Percentiles rank a stretch among this genome's conserved stretches.
phyloP scores from a whole-genome alignment of 192 early-diverging fungal genomes.

The Podila epigama region DNA sequence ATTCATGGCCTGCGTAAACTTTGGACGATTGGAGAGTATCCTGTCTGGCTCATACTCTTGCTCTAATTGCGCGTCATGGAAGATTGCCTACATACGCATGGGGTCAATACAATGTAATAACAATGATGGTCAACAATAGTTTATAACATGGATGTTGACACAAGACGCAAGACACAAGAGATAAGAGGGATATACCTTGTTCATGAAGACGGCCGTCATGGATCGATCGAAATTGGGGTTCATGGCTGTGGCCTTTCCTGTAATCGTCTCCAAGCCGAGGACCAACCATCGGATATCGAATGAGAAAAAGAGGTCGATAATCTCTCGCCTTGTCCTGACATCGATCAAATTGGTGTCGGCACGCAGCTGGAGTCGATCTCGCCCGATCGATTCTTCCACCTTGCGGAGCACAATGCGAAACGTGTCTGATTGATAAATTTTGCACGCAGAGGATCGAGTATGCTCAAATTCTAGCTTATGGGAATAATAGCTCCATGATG shows the following conservation, averaged over 20 bases:
- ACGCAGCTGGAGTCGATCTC: conserved; percentile 30
- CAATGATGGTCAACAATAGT: background rate
- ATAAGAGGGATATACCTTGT: no score
- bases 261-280: conserved; percentile 49
- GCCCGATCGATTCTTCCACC: conserved; percentile 43
- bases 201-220: conserved; percentile 41
- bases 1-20: conserved; percentile 45
- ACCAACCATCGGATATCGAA: conserved; percentile 51
- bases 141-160: no score
- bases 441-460: conserved; percentile 35
- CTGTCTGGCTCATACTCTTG: conserved; percentile 37
- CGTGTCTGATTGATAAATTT: conserved; percentile 45
- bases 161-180: no score
- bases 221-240: conserved; percentile 38
- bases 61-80: conserved; percentile 37
- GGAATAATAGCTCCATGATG: conserved; percentile 48
- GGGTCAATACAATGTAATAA: no score
- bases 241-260: conserved; percentile 39
- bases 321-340: conserved; percentile 21
- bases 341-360: conserved; percentile 37
- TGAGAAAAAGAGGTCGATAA: conserved; percentile 46
- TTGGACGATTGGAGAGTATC: conserved; percentile 30
- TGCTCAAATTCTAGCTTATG: conserved; percentile 47
- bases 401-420: conserved; percentile 45
- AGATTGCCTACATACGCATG: conserved; percentile 47